Conservation (phyloP, 2,329 filamentous ascomycete species). For the Diplodia seriata region DNA sequence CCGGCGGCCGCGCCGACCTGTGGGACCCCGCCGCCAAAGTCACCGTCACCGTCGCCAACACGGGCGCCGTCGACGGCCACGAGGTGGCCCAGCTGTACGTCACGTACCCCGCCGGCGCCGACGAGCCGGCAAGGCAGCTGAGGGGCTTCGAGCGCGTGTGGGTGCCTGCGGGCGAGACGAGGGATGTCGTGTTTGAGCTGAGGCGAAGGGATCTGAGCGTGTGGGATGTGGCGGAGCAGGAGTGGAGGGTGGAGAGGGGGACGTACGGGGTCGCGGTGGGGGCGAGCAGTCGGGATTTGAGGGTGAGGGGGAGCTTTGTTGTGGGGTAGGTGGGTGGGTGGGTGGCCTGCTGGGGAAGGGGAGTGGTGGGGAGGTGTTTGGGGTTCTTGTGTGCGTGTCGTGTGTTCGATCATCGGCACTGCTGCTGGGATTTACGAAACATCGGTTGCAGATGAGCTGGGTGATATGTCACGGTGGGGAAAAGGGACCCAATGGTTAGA, state of each 20-base stretch:
- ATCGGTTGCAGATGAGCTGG: too few species aligned
- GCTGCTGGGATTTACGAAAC: too few species aligned
- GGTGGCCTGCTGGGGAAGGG: too few species aligned
- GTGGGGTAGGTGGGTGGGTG: not conserved
- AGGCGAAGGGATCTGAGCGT: slow-evolving; percentile 34
- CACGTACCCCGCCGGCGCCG: slow-evolving; percentile 30
- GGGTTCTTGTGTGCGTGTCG: too few species aligned
- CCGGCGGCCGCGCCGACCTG: slow-evolving; percentile 28
- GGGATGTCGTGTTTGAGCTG: slow-evolving; percentile 26
- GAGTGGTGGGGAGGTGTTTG: too few species aligned
- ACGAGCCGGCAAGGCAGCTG: slow-evolving; percentile 33
- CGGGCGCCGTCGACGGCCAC: slow-evolving; percentile 33
- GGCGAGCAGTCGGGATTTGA: slow-evolving; percentile 29
- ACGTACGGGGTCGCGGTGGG: slow-evolving; percentile 31
- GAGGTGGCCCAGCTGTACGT: slow-evolving; percentile 37
- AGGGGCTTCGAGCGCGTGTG: slow-evolving; percentile 35
- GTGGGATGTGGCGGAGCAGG: slow-evolving; percentile 33
- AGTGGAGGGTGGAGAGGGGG: slow-evolving; percentile 34
- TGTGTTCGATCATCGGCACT: too few species aligned
- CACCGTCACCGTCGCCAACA: slow-evolving; percentile 34
- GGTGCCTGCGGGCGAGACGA: slow-evolving; percentile 31
- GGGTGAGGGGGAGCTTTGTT: not conserved
- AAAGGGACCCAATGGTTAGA: not conserved
- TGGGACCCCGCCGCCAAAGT: slow-evolving; percentile 24
- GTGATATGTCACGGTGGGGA: not conserved